Base-by-base conservation (phyloP, 2,329 filamentous ascomycete species). In the Arthrocladium fulminans region DNA sequence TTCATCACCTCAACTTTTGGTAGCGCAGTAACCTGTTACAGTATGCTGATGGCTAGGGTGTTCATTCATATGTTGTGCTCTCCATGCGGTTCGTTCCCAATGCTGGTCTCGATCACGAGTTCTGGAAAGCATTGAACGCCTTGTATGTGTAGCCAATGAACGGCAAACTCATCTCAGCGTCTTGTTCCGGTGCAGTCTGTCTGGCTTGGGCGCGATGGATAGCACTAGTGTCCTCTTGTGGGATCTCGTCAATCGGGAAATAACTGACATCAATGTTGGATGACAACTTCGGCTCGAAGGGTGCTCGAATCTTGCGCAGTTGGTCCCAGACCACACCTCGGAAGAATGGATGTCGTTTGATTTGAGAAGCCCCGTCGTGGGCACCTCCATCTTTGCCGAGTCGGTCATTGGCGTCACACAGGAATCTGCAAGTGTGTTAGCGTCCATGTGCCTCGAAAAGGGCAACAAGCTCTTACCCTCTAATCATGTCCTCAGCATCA, bases 101-200 rank as follows among this genome's bases (percentile, higher is more conserved):
- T 19, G 15, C 6, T 3, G 12, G 3, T 39, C 12, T 6, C 41
- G 6, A 47, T 51, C 49, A 58, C 32, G 54, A 55, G 45, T 58
- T 60, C 55, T 72, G 68, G 69, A 82, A 81, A 49, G 77, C 80
- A 66, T 83, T 81, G 68, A 98, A 98, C 53, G 92, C 86, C 80
- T 97, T 98, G 75, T 96, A 98, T 7, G 92, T 94, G 68, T 95
- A 94, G 29, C 88, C 88, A 60, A 94, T 92, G 66, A 95, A 98
- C 2, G 92, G 92, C 69, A 98, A 71, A 70, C 86, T 94, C 80
- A 96, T 89, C 70, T 95, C 90, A 2, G 89, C 88, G 55, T 88
- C 83, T 65, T 94, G 86, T 58, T 90, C 86, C 8, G 76, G 73
- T 45, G 80, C 80, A 60, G 81, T 76, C 52, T 84, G 82, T 54